A percentile compares a stretch with the other conserved stretches of the same genome.
Conservation (phyloP, 2,329 filamentous ascomycete genomes). For the Beauveria asiatica region DNA sequence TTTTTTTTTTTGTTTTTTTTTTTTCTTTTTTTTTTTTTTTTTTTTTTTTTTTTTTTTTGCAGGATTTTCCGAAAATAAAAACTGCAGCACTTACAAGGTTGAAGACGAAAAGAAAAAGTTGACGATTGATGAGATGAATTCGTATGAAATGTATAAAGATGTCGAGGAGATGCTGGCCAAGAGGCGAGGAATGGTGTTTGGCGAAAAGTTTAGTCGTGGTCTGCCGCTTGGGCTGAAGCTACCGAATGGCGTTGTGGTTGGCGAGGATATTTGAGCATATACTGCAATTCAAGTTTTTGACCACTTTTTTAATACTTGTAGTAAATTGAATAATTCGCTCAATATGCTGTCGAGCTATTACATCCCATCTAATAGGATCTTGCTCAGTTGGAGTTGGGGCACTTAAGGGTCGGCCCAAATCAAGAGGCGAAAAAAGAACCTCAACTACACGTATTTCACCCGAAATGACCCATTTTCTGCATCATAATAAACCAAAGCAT, state of each 20-base stretch:
- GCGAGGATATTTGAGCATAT: conserved; percentile 10
- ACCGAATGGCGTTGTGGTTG: conserved; percentile 37
- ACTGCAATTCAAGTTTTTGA: background rate
- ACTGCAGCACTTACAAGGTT: conserved; percentile 50
- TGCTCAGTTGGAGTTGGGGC: too few relatives aligned
- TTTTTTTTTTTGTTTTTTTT: background rate
- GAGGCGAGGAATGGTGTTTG: conserved; percentile 24
- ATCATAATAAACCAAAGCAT: background rate
- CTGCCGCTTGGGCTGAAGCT: conserved; percentile 39
- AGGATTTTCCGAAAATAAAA: conserved; percentile 55
- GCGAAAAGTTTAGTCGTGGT: conserved; percentile 31
- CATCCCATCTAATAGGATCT: too few relatives aligned
- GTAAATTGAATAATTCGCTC: background rate
- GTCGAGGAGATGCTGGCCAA: conserved; percentile 39
- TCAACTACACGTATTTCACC: too few relatives aligned
- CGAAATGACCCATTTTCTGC: too few relatives aligned
- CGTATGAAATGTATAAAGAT: conserved; percentile 52
- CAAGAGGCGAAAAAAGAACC: too few relatives aligned
- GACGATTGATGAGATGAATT: conserved; percentile 63
- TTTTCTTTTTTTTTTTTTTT: too few relatives aligned
- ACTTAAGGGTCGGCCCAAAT: too few relatives aligned
- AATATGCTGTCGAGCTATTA: too few relatives aligned
- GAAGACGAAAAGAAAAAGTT: conserved; percentile 52
- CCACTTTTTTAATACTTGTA: background rate
- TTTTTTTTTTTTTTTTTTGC: too few relatives aligned